Evolutionary conservation across 2,329 filamentous ascomycete species (phyloP).

Genomic region (Aspergillus sp.): DNA sequence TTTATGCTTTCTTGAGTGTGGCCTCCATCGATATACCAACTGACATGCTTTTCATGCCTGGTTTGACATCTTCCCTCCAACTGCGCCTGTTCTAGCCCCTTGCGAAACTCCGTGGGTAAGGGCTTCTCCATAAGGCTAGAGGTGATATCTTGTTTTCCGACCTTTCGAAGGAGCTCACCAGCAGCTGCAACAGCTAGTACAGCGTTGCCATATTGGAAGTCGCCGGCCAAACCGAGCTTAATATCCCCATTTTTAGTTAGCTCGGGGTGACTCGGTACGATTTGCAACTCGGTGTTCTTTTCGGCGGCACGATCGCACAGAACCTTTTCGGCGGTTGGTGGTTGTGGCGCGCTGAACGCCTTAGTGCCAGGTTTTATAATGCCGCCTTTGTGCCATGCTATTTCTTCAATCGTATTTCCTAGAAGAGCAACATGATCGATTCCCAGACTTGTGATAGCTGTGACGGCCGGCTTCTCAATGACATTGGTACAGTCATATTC

Average conservation of each 20-base stretch:
- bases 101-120: slow-evolving; percentile 62
- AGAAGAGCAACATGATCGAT: slow-evolving; percentile 84
- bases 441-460: slow-evolving; percentile 75
- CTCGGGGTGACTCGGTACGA: slow-evolving; percentile 51
- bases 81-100: slow-evolving; percentile 65
- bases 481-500: slow-evolving; percentile 94
- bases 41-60: slow-evolving; percentile 56
- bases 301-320: slow-evolving; percentile 56
- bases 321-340: slow-evolving; percentile 54
- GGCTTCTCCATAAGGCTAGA: slow-evolving; percentile 37
- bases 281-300: slow-evolving; percentile 47
- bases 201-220: slow-evolving; percentile 65
- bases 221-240: slow-evolving; percentile 59
- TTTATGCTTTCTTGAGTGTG: slow-evolving; percentile 83
- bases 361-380: slow-evolving; percentile 71
- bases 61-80: slow-evolving; percentile 78
- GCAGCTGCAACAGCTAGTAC: slow-evolving; percentile 57
- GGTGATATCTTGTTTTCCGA: slow-evolving; percentile 36
- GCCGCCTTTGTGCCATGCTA: slow-evolving; percentile 90
- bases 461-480: slow-evolving; percentile 66
- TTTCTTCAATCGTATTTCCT: slow-evolving; percentile 74
- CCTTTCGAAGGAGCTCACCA: slow-evolving; percentile 39
- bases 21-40: slow-evolving; percentile 84
- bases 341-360: slow-evolving; percentile 64
- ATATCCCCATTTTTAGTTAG: slow-evolving; percentile 42